Evolutionary conservation across 371 early-diverging fungal species (phyloP).

Genomic region (Synchytrium microbalum): DNA sequence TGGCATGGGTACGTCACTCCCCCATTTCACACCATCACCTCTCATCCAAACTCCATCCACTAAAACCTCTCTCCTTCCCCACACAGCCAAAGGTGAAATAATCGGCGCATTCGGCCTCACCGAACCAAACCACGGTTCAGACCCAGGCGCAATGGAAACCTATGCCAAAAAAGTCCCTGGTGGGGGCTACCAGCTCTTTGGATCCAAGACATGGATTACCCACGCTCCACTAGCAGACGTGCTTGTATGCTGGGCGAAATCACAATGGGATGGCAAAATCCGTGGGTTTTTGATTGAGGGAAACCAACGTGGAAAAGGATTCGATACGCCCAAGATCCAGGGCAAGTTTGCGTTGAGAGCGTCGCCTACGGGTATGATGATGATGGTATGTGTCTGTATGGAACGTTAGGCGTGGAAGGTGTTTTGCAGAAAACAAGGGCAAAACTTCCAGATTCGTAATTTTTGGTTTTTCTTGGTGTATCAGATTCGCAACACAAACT

Average conservation of each 20-base stretch:
- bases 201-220: constrained; percentile 97
- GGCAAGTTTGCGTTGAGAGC: constrained; percentile 95
- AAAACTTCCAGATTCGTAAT: background rate
- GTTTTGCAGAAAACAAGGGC: constrained; percentile 81
- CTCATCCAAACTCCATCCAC: constrained; percentile 48
- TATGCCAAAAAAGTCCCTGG: constrained; percentile 61
- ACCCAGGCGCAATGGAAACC: constrained; percentile 92
- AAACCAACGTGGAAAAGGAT: constrained; percentile 67
- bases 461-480: background rate
- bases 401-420: constrained; percentile 64
- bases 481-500: background rate
- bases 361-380: constrained; percentile 94
- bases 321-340: constrained; percentile 81
- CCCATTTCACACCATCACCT: too few relatives aligned
- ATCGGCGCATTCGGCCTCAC: constrained; percentile 94
- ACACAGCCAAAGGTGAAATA: constrained; percentile 73
- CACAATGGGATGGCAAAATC: constrained; percentile 70
- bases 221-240: constrained; percentile 97
- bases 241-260: constrained; percentile 97
- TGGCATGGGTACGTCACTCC: too few relatives aligned
- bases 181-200: constrained; percentile 74
- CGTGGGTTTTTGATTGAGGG: constrained; percentile 61
- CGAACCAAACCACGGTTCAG: constrained; percentile 97
- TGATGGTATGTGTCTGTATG: constrained; percentile 89
- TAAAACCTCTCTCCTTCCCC: background rate